These are phyloP conservation scores for Pythium diclinum DNA, from an alignment of 352 stramenopile genomes.

Conservation along the genomic window DNA sequence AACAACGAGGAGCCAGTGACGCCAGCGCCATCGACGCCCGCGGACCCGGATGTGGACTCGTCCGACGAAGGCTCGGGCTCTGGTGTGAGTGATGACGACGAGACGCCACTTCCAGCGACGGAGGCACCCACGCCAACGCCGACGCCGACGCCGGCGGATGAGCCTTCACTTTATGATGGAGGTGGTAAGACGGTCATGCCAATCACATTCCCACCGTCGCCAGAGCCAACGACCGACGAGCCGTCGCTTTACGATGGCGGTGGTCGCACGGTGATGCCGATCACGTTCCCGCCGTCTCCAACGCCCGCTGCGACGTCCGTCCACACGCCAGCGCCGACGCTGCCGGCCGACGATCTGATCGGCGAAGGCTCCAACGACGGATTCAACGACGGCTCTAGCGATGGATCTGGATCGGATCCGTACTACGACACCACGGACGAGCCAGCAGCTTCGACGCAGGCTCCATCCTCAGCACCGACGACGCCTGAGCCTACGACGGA, in stretches of 20 bases:
- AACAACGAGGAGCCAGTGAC: background rate
- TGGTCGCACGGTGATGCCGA: background rate
- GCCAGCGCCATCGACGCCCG: background rate
- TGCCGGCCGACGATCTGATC: background rate
- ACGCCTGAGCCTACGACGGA: background rate
- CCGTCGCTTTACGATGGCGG: background rate
- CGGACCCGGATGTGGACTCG: background rate
- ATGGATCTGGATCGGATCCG: background rate
- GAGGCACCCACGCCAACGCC: background rate
- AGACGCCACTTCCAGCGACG: background rate
- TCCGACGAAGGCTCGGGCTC: background rate
- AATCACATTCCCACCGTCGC: background rate
- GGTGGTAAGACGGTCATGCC: background rate
- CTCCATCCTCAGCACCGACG: background rate
- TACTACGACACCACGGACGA: background rate
- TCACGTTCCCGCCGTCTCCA: background rate
- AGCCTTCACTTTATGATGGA: background rate
- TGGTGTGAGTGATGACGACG: background rate
- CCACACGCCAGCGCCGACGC: background rate
- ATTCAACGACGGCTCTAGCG: background rate
- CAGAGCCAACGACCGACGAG: background rate
- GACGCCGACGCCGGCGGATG: background rate
- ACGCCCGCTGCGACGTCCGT: background rate
- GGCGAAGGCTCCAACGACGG: conserved; percentile 2
- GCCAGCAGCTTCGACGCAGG: background rate